These are phyloP conservation scores for Calamus simplicifolius DNA, from an alignment of 176 grass and related monocot genomes.

Conservation along the genomic window DNA sequence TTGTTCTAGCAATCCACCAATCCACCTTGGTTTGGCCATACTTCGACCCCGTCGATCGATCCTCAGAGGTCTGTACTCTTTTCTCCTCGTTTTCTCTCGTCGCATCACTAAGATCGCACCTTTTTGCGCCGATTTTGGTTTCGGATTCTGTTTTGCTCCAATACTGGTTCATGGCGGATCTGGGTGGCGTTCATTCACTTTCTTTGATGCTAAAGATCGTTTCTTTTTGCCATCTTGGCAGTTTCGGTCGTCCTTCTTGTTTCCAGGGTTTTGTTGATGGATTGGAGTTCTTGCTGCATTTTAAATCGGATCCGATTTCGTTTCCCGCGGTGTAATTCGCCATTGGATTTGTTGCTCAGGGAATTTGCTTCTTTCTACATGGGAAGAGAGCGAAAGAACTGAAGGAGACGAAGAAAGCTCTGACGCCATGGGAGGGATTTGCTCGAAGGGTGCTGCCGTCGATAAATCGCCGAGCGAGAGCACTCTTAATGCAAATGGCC, in stretches of 20 bases:
- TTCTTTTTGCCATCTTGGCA: not conserved
- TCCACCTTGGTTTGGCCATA: too few species aligned
- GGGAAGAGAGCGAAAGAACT: slow-evolving; percentile 12
- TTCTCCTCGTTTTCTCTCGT: too few species aligned
- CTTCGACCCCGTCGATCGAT: too few species aligned
- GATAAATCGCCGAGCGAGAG: slow-evolving; percentile 11
- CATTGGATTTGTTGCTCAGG: not conserved
- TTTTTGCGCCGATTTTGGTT: too few species aligned
- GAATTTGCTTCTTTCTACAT: not conserved
- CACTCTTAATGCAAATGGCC: not conserved
- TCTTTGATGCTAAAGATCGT: not conserved
- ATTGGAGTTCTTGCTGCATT: not conserved
- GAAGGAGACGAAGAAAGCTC: not conserved
- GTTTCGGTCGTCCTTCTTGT: not conserved
- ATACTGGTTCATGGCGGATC: too few species aligned
- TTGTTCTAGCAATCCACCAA: too few species aligned
- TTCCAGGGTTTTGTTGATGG: not conserved
- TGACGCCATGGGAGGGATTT: slow-evolving; percentile 8
- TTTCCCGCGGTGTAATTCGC: not conserved
- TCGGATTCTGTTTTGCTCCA: too few species aligned
- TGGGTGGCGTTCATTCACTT: not conserved
- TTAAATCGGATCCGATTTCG: not conserved
- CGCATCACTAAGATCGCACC: too few species aligned
- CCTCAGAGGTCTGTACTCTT: too few species aligned
- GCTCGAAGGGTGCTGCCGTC: slow-evolving; percentile 3